Evolutionary conservation across 176 grass and related monocot genomes (phyloP).

Genomic region (Triticum dicoccoides): DNA sequence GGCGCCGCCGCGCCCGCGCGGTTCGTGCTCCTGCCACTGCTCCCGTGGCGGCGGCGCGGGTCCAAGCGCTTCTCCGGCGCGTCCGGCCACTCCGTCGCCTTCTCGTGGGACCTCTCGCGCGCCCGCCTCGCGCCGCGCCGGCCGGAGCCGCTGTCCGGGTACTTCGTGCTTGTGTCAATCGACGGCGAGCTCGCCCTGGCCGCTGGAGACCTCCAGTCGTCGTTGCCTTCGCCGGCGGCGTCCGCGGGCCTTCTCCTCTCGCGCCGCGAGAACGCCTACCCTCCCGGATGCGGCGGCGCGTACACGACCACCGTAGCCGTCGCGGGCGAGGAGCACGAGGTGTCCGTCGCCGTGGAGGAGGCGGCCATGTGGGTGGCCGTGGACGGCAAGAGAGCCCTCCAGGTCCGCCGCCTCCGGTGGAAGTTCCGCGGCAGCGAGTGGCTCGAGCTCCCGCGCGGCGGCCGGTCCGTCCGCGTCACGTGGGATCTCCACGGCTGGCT

Average conservation of each 20-base stretch:
- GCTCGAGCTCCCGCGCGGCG: constrained; percentile 34
- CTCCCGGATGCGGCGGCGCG: neutral
- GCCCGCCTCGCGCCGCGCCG: constrained; percentile 32
- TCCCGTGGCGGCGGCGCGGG: constrained; percentile 46
- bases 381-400: constrained; percentile 53
- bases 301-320: constrained; percentile 48
- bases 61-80: constrained; percentile 13
- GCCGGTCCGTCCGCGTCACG: constrained; percentile 30
- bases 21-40: constrained; percentile 40
- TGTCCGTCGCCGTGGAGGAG: constrained; percentile 42
- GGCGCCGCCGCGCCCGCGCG: neutral
- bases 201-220: constrained; percentile 38
- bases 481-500: constrained; percentile 83
- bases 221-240: neutral
- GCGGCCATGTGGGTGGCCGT: constrained; percentile 52
- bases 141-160: constrained; percentile 49
- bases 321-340: constrained; percentile 43
- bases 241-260: constrained; percentile 37
- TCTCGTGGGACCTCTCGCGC: constrained; percentile 64
- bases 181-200: constrained; percentile 62
- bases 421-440: constrained; percentile 69
- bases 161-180: constrained; percentile 36
- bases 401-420: constrained; percentile 61
- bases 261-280: constrained; percentile 41
- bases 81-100: constrained; percentile 29